These are phyloP conservation scores for Nemania diffusa DNA, from an alignment of 2,329 filamentous ascomycete species.

Conservation along the genomic window DNA sequence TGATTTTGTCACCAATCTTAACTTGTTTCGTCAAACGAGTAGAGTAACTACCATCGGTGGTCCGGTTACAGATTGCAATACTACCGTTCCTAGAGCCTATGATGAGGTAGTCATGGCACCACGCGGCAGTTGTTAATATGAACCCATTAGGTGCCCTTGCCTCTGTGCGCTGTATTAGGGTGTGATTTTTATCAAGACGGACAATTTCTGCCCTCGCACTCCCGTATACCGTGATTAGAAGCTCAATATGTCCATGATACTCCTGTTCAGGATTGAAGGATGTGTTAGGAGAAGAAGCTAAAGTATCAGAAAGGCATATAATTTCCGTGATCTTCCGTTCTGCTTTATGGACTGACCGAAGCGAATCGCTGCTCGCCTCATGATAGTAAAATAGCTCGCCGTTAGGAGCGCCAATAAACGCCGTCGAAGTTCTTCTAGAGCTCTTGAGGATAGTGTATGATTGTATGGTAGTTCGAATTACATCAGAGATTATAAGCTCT, in stretches of 20 bases:
- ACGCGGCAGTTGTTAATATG: constrained; percentile 59
- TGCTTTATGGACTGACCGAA: constrained; percentile 53
- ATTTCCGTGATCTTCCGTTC: constrained; percentile 64
- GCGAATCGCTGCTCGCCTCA: constrained; percentile 38
- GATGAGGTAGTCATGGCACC: constrained; percentile 56
- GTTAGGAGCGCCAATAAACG: constrained; percentile 60
- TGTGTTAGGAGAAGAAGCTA: constrained; percentile 14
- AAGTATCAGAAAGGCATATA: constrained; percentile 52
- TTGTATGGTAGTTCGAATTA: constrained; percentile 53
- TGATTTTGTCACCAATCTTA: constrained; percentile 72
- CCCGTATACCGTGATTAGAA: constrained; percentile 61
- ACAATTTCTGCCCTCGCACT: constrained; percentile 57
- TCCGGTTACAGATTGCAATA: constrained; percentile 53
- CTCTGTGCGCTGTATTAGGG: constrained; percentile 45
- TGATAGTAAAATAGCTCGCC: constrained; percentile 61
- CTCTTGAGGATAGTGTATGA: constrained; percentile 60
- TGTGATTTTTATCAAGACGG: constrained; percentile 50
- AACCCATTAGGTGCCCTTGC: constrained; percentile 61
- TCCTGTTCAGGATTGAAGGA: neutral
- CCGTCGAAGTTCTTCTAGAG: constrained; percentile 51
- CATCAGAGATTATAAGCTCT: constrained; percentile 52
- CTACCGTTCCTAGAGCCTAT: constrained; percentile 66
- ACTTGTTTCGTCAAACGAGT: constrained; percentile 52
- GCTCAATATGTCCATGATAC: constrained; percentile 39
- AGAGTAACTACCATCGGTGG: constrained; percentile 44